Conservation (phyloP, 495 filamentous ascomycete species). For the Neurospora discreta region DNA sequence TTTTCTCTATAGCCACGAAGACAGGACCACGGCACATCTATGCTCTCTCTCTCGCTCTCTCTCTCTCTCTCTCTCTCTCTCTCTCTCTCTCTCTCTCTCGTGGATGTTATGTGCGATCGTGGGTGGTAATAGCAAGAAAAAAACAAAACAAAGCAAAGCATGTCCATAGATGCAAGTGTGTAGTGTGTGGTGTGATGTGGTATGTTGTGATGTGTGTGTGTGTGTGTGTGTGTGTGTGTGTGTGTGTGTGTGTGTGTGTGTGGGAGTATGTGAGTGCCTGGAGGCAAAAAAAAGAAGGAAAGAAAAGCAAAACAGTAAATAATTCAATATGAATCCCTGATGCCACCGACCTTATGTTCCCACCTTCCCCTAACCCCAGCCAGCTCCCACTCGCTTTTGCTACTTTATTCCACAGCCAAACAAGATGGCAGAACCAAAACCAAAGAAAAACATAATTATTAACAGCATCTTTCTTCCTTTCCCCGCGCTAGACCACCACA, state of each 20-base stretch:
- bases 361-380: background rate
- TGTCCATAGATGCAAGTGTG: background rate
- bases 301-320: background rate
- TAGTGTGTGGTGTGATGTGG: background rate
- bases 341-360: background rate
- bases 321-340: background rate
- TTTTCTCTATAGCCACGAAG: background rate
- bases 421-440: background rate
- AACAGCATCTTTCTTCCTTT: background rate
- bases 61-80: too few species aligned
- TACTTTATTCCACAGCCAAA: background rate
- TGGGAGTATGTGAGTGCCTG: background rate
- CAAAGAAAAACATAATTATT: background rate
- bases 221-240: background rate
- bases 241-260: background rate
- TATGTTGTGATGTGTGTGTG: background rate
- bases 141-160: background rate
- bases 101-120: background rate
- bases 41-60: background rate
- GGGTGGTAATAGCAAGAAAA: background rate
- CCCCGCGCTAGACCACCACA: background rate
- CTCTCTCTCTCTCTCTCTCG: background rate
- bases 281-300: background rate
- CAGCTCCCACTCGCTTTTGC: background rate
- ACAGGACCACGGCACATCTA: background rate